Percentiles rank a stretch among this genome's conserved stretches.
These are phyloP conservation scores for Rhizophlyctis rosea DNA, from an alignment of 192 early-diverging fungal species.

Conservation along the genomic window DNA sequence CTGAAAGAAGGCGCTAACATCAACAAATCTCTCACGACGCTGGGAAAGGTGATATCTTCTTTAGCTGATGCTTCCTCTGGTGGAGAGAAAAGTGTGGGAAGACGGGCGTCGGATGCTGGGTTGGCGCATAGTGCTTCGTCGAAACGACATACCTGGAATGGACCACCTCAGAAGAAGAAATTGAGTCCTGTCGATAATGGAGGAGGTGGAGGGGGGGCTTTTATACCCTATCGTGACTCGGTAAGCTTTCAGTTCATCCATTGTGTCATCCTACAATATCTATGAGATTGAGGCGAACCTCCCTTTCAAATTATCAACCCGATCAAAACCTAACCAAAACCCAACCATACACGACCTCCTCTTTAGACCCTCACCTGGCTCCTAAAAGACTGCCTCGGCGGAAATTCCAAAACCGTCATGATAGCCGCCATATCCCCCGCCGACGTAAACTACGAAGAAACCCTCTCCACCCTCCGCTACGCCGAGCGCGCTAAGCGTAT, in stretches of 20 bases:
- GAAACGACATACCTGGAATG: slow-evolving; percentile 16
- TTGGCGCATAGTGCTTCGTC: background rate
- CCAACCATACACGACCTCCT: background rate
- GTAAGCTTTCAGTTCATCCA: too few species aligned
- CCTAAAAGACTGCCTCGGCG: slow-evolving; percentile 54
- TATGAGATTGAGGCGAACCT: background rate
- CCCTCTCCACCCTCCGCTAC: slow-evolving; percentile 74
- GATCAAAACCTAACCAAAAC: too few species aligned
- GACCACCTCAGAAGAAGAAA: too few species aligned
- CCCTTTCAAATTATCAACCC: background rate
- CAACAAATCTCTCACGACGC: slow-evolving; percentile 86
- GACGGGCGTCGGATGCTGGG: background rate
- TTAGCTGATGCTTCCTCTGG: slow-evolving; percentile 47
- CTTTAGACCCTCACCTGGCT: slow-evolving; percentile 60
- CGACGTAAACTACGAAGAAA: slow-evolving; percentile 40
- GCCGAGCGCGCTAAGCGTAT: slow-evolving; percentile 89
- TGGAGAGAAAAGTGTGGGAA: background rate
- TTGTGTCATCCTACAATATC: too few species aligned
- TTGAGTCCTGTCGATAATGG: background rate
- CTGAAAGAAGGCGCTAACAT: slow-evolving; percentile 93
- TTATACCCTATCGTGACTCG: slow-evolving; percentile 91
- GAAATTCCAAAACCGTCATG: slow-evolving; percentile 55
- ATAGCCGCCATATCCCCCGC: slow-evolving; percentile 51
- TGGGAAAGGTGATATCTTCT: slow-evolving; percentile 92
- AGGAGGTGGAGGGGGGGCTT: background rate